Base-by-base conservation (phyloP, 768 basidiomycete species). In the Lentinus brumalis region DNA sequence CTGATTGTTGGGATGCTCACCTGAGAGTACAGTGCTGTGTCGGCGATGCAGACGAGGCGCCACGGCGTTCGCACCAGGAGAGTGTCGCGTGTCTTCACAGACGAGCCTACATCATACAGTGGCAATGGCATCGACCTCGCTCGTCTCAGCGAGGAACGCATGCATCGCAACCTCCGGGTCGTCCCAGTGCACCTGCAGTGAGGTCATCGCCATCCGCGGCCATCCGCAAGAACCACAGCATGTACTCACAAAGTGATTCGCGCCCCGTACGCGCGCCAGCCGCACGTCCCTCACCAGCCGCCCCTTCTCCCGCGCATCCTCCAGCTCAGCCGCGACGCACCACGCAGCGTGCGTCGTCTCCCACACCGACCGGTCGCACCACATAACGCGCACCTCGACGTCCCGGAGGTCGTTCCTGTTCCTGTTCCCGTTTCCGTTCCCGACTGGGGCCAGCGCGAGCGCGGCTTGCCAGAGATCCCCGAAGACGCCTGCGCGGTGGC, bases 231-330 rank as follows among this genome's bases (percentile, higher is more conserved):
- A 14, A 11, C 14, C 10, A 8, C 10, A 50, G 5, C 14, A 11
- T 5, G 5, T 5, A 53, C 61, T 53, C 52, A 62, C 61, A 47
- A 62, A 62, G 21, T 62, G 61, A 32, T 62, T 62, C 40, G 56
- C 57, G 18, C 56, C 57, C 6, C 29, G 44, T 8, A 62, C 51
- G 26, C 49, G 35, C 46, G 53, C 56, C n/a, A 58, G 15, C 45
- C 18, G 40, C 16, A 62, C 29, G n/a, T 35, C 42, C 31, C 61
- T 38, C 41, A 55, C 29, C 16, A 29, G 56, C 35, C 41, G 3
- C 5, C 53, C 51, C 21, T 44, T 30, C 45, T 45, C 16, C n/a
- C 30, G 40, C 9, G 56, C 61, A 16, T 18, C 51, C 21, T 51
- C 56, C n/a, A 57, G 32, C 52, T 62, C 61, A 21, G 39, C 52